Base-by-base conservation (phyloP, 768 basidiomycete genomes). In the Podaxis carcinomalis region DNA sequence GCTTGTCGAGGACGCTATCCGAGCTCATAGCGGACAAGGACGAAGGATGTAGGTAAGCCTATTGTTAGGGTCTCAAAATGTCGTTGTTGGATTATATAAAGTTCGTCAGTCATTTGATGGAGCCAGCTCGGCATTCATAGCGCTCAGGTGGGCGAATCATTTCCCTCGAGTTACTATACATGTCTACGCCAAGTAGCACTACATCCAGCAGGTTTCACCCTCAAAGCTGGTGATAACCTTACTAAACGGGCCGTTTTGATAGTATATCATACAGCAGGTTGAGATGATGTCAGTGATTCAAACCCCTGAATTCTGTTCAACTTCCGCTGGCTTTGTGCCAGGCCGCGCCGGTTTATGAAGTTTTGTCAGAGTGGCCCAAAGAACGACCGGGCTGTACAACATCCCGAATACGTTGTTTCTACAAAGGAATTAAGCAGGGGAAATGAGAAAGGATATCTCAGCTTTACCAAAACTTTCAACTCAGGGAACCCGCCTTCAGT, bases 351-450 rank as follows among this genome's bases (percentile, higher is more conserved):
- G 27, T 32, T 66, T 53, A 65, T 42, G 51, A 65, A 51, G 80
- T 80, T 68, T 76, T 84, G 73, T 97, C 95, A 19, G 95, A 96
- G 72, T 98, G 95, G 0, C 95, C 95, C 6, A 98, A 74, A 10
- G 86, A 87, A 68, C 84, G 84, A 47, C 83, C 88, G 32, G 95
- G 95, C 69, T 93, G 87, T 28, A 97, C 74, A 27, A 81, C 71
- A 74, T 97, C 92, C 39, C 95, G 83, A 65, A 97, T 84, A 52
- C 89, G 83, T 70, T 96, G 95, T 74, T 98, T 98, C 90, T 96
- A 72, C 39, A 51, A 16, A 52, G 47, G 36, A 7, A 50, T 50
- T 35, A 54, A n/a, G 61, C 21, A 57, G 28, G 35, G 40, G 27
- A 2, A 53, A 46, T 42, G 23, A 23, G 42, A 50, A 27, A 23